Evolutionary conservation across 805 yeast species (phyloP).

Genomic region (Candida caryicola): DNA sequence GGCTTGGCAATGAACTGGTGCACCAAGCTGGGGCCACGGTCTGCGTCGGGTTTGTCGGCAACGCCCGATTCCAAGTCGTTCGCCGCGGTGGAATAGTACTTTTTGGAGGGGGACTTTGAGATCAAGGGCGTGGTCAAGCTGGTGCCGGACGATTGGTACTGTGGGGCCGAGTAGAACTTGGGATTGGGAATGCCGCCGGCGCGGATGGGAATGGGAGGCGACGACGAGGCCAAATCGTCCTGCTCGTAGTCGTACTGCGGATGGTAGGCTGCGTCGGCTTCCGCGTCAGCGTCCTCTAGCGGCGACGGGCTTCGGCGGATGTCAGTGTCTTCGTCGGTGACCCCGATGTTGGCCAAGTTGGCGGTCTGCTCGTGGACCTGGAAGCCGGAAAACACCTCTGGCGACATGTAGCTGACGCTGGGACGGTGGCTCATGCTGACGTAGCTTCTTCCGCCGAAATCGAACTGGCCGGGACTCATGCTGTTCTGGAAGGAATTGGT

Average conservation of each 20-base stretch:
- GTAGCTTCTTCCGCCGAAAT: constrained; percentile 40
- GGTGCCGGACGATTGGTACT: constrained; percentile 2
- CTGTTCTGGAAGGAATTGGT: constrained; percentile 10
- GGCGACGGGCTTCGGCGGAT: constrained; percentile 1
- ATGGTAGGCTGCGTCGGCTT: constrained; percentile 3
- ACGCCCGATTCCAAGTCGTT: constrained; percentile 11
- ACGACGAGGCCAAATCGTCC: constrained; percentile 1
- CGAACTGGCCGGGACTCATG: constrained; percentile 21
- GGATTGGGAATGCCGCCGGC: not conserved
- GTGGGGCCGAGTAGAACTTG: constrained; percentile 1
- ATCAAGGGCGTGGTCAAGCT: constrained; percentile 14
- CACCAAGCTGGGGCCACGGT: not conserved
- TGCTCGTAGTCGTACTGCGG: constrained; percentile 1
- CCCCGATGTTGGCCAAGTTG: constrained; percentile 55
- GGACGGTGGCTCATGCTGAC: constrained; percentile 30
- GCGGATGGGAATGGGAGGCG: constrained; percentile 10
- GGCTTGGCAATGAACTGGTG: constrained; percentile 30
- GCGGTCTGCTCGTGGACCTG: constrained; percentile 58
- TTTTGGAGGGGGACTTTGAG: constrained; percentile 6
- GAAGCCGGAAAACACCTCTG: constrained; percentile 46
- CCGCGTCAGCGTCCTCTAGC: constrained; percentile 4
- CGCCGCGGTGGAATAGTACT: constrained; percentile 4
- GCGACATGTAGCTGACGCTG: constrained; percentile 30
- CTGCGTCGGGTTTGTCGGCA: not conserved
- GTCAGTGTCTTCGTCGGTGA: constrained; percentile 31